These are phyloP conservation scores for Lepidium didymum DNA, from an alignment of 345 rosid species.

Conservation along the genomic window DNA sequence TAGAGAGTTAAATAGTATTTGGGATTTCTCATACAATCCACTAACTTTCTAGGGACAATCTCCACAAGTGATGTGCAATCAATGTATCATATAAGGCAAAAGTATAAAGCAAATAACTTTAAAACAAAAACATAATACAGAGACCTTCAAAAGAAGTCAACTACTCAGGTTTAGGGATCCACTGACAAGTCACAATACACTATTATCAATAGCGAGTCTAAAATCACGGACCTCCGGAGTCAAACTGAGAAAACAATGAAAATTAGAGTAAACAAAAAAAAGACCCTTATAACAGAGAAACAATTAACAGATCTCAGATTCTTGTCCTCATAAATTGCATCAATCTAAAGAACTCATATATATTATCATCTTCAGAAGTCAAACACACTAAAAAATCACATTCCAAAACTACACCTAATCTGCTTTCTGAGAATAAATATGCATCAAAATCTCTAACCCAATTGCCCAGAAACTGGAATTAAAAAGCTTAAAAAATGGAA, in stretches of 20 bases:
- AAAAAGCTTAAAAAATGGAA: not conserved
- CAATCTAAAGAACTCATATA: conserved; percentile 9
- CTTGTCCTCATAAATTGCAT: not conserved
- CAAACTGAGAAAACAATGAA: conserved; percentile 12
- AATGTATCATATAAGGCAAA: not conserved
- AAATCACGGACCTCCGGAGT: conserved; percentile 1
- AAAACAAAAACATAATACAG: not conserved
- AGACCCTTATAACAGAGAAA: not conserved
- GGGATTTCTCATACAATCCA: not conserved
- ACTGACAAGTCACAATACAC: conserved; percentile 10
- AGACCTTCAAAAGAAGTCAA: not conserved
- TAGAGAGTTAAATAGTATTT: not conserved
- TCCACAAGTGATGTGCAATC: not conserved
- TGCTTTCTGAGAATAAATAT: not conserved
- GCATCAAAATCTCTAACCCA: not conserved
- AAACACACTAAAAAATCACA: conserved; percentile 5
- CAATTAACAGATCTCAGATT: conserved; percentile 12
- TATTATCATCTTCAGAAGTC: conserved; percentile 14
- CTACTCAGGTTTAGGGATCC: not conserved
- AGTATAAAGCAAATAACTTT: not conserved
- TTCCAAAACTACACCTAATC: not conserved
- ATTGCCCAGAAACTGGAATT: conserved; percentile 2
- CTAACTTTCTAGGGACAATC: not conserved
- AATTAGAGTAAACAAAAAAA: conserved; percentile 1
- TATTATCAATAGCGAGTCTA: conserved; percentile 4